Percentiles rank a stretch among this genome's conserved stretches.
Evolutionary conservation across 2,329 filamentous ascomycete species (phyloP).

Genomic region (Macrophomina tecta): DNA sequence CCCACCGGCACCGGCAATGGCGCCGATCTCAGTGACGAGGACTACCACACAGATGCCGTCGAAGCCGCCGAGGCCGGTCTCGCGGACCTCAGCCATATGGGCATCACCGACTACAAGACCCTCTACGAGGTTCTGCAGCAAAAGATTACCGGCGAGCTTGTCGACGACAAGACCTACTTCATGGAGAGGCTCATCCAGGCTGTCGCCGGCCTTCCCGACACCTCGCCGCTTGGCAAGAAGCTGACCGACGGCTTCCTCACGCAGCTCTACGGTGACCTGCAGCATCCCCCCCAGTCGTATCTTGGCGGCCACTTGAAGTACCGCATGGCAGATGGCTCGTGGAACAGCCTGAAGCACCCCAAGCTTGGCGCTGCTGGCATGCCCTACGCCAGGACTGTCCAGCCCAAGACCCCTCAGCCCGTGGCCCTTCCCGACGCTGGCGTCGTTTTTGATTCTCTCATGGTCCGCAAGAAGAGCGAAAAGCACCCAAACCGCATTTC

Average conservation of each 20-base stretch:
- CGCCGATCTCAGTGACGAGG: constrained; percentile 43
- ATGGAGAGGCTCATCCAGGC: constrained; percentile 64
- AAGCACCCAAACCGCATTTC: constrained; percentile 76
- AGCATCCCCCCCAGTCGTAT: constrained; percentile 54
- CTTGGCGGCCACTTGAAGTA: constrained; percentile 54
- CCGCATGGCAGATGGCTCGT: constrained; percentile 56
- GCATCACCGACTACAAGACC: constrained; percentile 44
- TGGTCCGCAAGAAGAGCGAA: constrained; percentile 67
- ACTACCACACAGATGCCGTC: constrained; percentile 38
- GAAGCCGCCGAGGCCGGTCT: constrained; percentile 43
- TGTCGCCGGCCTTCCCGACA: constrained; percentile 51
- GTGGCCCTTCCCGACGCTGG: constrained; percentile 69
- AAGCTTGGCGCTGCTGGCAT: constrained; percentile 68
- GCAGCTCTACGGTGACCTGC: constrained; percentile 55
- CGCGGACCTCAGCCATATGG: constrained; percentile 41
- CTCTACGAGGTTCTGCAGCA: constrained; percentile 44
- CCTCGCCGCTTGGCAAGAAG: constrained; percentile 44
- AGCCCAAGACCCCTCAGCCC: constrained; percentile 61
- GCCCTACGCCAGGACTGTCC: constrained; percentile 73
- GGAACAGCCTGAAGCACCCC: constrained; percentile 66
- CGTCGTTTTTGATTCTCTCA: constrained; percentile 70
- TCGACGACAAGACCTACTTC: constrained; percentile 67
- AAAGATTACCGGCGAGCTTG: constrained; percentile 55
- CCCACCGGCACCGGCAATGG: constrained; percentile 52
- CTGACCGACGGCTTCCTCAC: constrained; percentile 54